These are phyloP conservation scores for Sporothrix luriei DNA, from an alignment of 2,329 filamentous ascomycete genomes.

Conservation along the genomic window DNA sequence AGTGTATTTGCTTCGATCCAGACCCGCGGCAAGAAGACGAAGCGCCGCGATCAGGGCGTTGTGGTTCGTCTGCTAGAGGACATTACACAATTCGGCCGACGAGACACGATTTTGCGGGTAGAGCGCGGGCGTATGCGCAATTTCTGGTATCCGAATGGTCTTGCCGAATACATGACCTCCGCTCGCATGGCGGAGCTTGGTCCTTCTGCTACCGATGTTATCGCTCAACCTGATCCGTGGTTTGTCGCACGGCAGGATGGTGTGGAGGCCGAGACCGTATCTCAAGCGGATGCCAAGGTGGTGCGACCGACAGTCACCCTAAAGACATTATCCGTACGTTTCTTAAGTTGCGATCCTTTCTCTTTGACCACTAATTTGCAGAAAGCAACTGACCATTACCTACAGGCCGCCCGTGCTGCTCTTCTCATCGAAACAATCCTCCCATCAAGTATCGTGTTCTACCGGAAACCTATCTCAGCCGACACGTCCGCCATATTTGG, in stretches of 20 bases:
- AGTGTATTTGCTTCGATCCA: conserved; percentile 38
- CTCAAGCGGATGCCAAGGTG: not conserved
- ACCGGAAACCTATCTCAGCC: conserved; percentile 44
- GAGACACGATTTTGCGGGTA: conserved; percentile 43
- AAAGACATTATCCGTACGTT: conserved; percentile 34
- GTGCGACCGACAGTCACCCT: not conserved
- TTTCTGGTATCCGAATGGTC: conserved; percentile 42
- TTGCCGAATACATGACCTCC: conserved; percentile 46
- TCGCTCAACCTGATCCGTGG: conserved; percentile 41
- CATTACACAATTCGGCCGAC: conserved; percentile 47
- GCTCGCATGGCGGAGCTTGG: conserved; percentile 42
- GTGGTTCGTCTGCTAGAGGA: conserved; percentile 50
- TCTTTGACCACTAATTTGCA: not conserved
- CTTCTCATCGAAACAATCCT: conserved; percentile 44
- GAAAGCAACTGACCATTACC: not conserved
- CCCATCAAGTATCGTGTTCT: conserved; percentile 46
- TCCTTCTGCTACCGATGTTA: conserved; percentile 37
- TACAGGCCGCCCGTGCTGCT: conserved; percentile 45
- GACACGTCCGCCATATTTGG: conserved; percentile 45
- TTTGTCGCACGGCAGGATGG: conserved; percentile 34
- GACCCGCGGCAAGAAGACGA: conserved; percentile 44
- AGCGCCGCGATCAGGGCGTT: conserved; percentile 47
- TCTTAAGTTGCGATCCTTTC: not conserved
- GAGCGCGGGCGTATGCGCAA: conserved; percentile 46
- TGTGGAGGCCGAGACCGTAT: not conserved